phyloP scores from a whole-genome alignment of 257 asterid species.

The Ehretia macrophylla region DNA sequence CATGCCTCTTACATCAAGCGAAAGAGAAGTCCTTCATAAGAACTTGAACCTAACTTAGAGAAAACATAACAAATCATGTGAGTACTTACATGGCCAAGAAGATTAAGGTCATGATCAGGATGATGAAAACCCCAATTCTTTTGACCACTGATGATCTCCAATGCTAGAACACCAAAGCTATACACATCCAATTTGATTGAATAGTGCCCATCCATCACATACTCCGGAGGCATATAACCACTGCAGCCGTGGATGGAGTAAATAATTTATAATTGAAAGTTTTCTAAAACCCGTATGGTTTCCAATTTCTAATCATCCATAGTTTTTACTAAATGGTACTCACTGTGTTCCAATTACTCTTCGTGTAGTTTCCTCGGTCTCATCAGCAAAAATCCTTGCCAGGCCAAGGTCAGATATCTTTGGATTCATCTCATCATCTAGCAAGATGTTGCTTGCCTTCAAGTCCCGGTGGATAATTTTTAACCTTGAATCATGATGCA shows the following conservation, averaged over 20 bases:
- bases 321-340: neutral
- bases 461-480: constrained; percentile 19
- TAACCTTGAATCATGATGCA: constrained; percentile 20
- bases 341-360: constrained; percentile 18
- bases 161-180: constrained; percentile 15
- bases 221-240: constrained; percentile 16
- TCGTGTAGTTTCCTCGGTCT: constrained; percentile 7
- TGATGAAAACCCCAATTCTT: neutral
- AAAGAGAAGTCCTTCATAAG: neutral
- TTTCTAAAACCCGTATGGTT: no score
- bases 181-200: constrained; percentile 18
- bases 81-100: constrained; percentile 1
- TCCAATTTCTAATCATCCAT: neutral
- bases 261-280: neutral
- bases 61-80: neutral
- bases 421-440: constrained; percentile 23
- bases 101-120: neutral
- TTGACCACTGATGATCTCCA: constrained; percentile 20
- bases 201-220: constrained; percentile 2
- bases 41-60: neutral
- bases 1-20: no score
- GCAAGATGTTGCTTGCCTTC: constrained; percentile 18
- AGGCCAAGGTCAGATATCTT: constrained; percentile 19
- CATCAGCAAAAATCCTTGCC: constrained; percentile 8
- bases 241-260: neutral